Evolutionary conservation across 2,329 filamentous ascomycete genomes (phyloP), one percentile per base, ranked within the genome.

Genomic region (Emericellopsis cladophorae): DNA sequence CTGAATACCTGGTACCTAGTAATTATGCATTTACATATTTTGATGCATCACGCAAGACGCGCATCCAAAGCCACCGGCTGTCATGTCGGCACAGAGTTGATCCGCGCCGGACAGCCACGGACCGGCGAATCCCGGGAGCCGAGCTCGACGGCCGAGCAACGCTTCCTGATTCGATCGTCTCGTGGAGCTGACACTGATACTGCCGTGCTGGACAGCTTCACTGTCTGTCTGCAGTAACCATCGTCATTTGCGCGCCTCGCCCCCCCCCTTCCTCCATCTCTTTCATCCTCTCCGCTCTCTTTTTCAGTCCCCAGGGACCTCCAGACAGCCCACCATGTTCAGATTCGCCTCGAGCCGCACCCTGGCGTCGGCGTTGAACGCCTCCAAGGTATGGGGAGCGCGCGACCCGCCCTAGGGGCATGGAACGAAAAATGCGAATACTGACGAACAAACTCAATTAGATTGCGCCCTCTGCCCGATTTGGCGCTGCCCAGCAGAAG

Each of bases 321-420:
- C 29, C n/a, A 31, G 21, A 37, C 14, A 38, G 31, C 31, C 38
- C 62, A 75, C 55, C 56, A 95, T 95, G 88, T 93, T 88, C 73
- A 92, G 82, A 67, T 69, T 94, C 62, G 82, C 82, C 62, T 81
- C 87, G 69, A 83, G 77, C 68, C 77, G 83, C 66, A 81, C 83
- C 62, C 70, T 90, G 68, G 79, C 83, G 62, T 79, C 84, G 67
- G 84, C 83, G 65, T 65, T 93, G 63, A 81, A 79, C 66, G 78
- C 82, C 61, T 76, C 78, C 64, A 82, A 79, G 72, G 87, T 89
- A 67, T 62, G 73, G 65, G 39, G 12, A 7, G 5, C 23, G 18
- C 31, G 16, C 32, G n/a, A 15, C 15, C 14, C 31, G 15, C 31
- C 34, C 15, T 14, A 16, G 10, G 12, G 21, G 15, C 21, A 31